Conservation (phyloP, 768 basidiomycete genomes). For the Tricholoma sp. region DNA sequence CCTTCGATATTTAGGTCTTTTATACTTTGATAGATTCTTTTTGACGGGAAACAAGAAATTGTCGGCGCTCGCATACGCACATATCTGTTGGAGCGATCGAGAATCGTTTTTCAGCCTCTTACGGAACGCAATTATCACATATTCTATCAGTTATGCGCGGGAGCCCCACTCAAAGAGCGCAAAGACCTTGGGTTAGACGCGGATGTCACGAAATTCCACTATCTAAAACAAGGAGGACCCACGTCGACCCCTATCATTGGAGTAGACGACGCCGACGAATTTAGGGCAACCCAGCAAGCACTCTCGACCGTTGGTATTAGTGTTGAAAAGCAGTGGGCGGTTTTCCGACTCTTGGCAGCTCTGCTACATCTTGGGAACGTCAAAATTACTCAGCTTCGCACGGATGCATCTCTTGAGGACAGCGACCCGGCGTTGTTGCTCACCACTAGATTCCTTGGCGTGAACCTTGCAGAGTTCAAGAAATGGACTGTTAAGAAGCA, state of each 20-base stretch:
- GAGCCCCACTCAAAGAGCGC: constrained; percentile 90
- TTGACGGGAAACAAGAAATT: constrained; percentile 93
- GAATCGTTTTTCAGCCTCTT: constrained; percentile 94
- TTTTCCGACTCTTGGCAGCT: constrained; percentile 89
- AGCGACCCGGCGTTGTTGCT: constrained; percentile 73
- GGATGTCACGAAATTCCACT: constrained; percentile 84
- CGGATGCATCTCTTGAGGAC: constrained; percentile 81
- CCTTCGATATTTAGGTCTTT: constrained; percentile 4
- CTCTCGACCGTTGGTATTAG: constrained; percentile 96
- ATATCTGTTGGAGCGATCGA: constrained; percentile 94
- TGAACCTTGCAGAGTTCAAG: constrained; percentile 90
- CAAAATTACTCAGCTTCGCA: constrained; percentile 76
- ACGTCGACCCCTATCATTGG: constrained; percentile 81
- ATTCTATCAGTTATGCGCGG: constrained; percentile 98
- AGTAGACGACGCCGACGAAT: constrained; percentile 96
- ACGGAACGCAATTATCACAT: constrained; percentile 99
- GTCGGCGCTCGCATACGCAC: constrained; percentile 99
- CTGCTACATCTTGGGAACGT: constrained; percentile 98
- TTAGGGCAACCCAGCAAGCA: constrained; percentile 88
- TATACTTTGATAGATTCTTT: constrained; percentile 70
- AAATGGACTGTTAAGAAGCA: constrained; percentile 99
- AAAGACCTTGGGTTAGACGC: constrained; percentile 90
- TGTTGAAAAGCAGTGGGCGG: constrained; percentile 97
- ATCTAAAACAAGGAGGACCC: constrained; percentile 90
- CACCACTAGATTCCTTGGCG: constrained; percentile 86